Conservation (phyloP, 1,139 yeast species). For the Geotrichum phurueaensis region DNA sequence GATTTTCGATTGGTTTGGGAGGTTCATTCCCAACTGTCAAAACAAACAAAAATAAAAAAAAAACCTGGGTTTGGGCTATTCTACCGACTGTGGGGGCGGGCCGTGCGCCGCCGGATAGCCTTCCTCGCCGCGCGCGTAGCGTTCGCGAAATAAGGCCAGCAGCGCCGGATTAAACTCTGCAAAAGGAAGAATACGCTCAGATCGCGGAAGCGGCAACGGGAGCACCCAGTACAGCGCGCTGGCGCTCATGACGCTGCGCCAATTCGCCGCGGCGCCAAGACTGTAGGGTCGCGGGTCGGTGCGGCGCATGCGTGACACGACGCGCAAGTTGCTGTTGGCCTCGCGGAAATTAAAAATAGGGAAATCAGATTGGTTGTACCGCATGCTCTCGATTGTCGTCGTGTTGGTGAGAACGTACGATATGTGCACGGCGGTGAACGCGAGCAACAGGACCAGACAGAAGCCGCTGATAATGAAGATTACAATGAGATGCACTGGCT, state of each 20-base stretch:
- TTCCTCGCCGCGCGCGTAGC: constrained; percentile 23
- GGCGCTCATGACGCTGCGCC: constrained; percentile 35
- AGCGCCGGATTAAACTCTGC: constrained; percentile 24
- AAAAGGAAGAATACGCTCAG: constrained; percentile 3
- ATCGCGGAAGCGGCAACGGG: constrained; percentile 27
- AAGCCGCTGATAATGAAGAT: constrained; percentile 30
- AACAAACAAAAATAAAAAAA: background rate
- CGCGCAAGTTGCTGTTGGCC: constrained; percentile 4
- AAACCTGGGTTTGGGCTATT: background rate
- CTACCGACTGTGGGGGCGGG: background rate
- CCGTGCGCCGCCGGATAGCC: constrained; percentile 23
- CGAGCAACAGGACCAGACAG: constrained; percentile 25
- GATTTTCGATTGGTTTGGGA: background rate
- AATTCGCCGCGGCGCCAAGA: constrained; percentile 31
- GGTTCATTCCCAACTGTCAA: background rate
- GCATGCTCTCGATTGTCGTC: constrained; percentile 37
- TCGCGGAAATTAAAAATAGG: constrained; percentile 30
- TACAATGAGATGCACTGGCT: constrained; percentile 31
- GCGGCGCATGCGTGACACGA: constrained; percentile 10
- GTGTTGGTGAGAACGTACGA: constrained; percentile 28
- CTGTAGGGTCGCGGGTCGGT: constrained; percentile 29
- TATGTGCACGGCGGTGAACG: constrained; percentile 31
- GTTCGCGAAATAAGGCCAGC: constrained; percentile 23
- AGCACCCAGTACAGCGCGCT: constrained; percentile 34
- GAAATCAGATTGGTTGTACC: constrained; percentile 22